phyloP scores from a whole-genome alignment of 805 yeast genomes.

The Candida ovalis region DNA sequence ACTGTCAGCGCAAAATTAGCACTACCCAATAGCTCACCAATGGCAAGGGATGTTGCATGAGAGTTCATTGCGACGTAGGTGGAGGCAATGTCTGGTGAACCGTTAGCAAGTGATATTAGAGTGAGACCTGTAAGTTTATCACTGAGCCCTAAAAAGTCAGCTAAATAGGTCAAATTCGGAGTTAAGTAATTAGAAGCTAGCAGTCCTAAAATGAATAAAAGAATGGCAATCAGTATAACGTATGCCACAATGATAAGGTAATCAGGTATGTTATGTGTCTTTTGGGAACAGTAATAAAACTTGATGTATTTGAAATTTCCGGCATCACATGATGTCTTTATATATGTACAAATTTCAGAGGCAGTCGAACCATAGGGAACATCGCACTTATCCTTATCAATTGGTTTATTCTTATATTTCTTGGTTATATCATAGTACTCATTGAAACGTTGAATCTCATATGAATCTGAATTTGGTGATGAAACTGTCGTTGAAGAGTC shows the following conservation, averaged over 20 bases:
- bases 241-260: conserved; percentile 8
- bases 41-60: conserved; percentile 54
- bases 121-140: conserved; percentile 85
- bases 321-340: conserved; percentile 19
- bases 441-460: not conserved
- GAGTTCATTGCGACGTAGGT: conserved; percentile 78
- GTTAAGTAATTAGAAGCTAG: conserved; percentile 81
- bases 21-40: conserved; percentile 52
- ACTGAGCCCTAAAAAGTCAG: conserved; percentile 57
- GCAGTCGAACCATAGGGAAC: conserved; percentile 9
- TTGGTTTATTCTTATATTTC: not conserved
- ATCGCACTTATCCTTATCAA: conserved; percentile 1
- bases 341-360: conserved; percentile 16
- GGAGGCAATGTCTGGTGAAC: conserved; percentile 84
- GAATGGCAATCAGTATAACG: conserved; percentile 26
- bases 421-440: not conserved
- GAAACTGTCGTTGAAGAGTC: not conserved
- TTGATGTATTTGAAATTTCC: conserved; percentile 18
- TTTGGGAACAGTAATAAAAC: conserved; percentile 24
- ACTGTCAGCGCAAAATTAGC: conserved; percentile 50
- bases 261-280: conserved; percentile 5
- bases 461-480: no score
- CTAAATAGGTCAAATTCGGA: conserved; percentile 69
- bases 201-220: conserved; percentile 65
- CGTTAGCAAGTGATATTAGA: conserved; percentile 85